phyloP scores from a whole-genome alignment of 2,329 filamentous ascomycete genomes.

The Pestalotiopsis fici region DNA sequence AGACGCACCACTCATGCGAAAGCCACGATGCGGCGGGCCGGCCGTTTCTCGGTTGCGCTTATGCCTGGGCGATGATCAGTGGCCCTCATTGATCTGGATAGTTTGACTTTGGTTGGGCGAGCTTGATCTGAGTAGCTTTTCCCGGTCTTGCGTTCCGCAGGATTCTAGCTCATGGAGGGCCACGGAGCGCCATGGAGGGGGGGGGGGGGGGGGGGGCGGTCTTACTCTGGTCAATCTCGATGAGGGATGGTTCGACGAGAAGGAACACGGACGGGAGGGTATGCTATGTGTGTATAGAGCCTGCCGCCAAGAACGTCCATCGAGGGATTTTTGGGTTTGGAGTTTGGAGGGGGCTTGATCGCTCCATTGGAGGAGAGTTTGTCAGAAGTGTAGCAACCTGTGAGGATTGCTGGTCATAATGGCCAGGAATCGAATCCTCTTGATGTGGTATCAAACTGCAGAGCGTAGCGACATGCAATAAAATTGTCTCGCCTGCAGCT shows the following conservation, averaged over 20 bases:
- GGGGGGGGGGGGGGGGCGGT: too few relatives aligned
- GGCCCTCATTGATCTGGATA: background rate
- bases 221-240: too few relatives aligned
- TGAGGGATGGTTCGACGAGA: too few relatives aligned
- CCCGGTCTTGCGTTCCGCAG: background rate
- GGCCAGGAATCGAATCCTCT: background rate
- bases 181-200: background rate
- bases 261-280: too few relatives aligned
- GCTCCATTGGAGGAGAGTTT: background rate
- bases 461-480: background rate
- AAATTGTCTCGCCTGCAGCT: background rate
- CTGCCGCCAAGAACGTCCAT: background rate
- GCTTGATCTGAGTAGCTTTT: background rate
- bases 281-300: background rate
- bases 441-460: background rate
- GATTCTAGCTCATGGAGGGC: background rate
- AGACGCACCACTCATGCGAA: background rate
- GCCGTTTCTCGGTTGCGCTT: constrained; percentile 6
- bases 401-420: background rate
- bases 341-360: background rate
- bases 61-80: background rate
- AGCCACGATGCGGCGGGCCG: background rate
- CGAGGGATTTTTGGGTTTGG: background rate
- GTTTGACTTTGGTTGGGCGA: background rate
- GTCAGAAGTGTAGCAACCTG: background rate